Evolutionary conservation across 768 basidiomycete species (phyloP), one percentile per base, ranked within the genome.

Genomic region (Naganishia antarctica): DNA sequence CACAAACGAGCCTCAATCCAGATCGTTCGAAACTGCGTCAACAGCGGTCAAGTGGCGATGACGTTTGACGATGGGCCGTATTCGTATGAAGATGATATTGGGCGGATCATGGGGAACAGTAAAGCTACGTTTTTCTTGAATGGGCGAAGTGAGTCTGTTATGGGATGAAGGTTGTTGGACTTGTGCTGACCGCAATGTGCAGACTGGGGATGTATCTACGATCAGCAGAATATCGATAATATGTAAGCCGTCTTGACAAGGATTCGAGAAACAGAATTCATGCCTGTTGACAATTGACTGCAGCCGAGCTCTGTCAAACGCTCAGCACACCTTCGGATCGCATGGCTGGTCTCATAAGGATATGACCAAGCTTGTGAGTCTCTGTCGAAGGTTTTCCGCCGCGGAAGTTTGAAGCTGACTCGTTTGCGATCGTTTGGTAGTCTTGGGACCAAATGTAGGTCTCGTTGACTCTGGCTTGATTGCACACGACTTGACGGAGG

Each of bases 91-190:
- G 13, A 29, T 9, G 62, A 63, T n/a, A 25, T 63, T 25, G 21
- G 29, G 18, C n/a, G 40, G 18, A 66, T 53, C 6, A 53, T 75
- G 3, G 53, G 53, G 15, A 37, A 40, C 13, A 40, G 34, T 21
- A 75, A 75, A 59, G 75, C 69, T 0, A 76, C 75, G 1, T 78
- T 76, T 68, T 78, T 78, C 73, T 63, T 78, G 23, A 78, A 77
- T 57, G 73, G 76, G 16, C 73, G 74, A 66, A 78, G 76, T 70
- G 11, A 57, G 34, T 46, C 18, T n/a, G n/a, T n/a, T n/a, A n/a
- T n/a, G n/a, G n/a, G n/a, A n/a, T n/a, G n/a, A n/a, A n/a, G n/a
- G n/a, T n/a, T n/a, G n/a, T n/a, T n/a, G n/a, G n/a, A n/a, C n/a
- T n/a, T n/a, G n/a, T n/a, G n/a, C n/a, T n/a, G n/a, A n/a, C n/a